phyloP scores from a whole-genome alignment of 768 basidiomycete species.

The Podaxis sp. region DNA sequence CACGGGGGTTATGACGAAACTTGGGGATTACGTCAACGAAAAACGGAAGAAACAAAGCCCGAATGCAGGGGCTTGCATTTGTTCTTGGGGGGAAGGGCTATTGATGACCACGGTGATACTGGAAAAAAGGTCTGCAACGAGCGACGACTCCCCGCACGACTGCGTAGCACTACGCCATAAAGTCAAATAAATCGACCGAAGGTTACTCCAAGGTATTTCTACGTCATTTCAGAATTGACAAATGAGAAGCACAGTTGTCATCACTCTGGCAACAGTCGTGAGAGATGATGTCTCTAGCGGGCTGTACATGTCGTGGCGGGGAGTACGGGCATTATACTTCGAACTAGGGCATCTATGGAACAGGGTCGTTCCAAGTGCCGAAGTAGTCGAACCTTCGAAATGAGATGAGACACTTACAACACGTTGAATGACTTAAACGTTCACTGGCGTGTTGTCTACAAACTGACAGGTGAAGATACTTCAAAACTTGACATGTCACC shows the following conservation, averaged over 20 bases:
- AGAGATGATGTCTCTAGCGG: not conserved
- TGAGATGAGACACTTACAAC: no score
- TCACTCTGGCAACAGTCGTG: not conserved
- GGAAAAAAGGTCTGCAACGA: not conserved
- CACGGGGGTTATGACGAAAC: not conserved
- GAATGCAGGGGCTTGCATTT: not conserved
- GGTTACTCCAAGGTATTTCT: not conserved
- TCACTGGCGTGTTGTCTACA: no score
- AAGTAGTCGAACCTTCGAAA: no score
- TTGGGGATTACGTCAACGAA: not conserved
- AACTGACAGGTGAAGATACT: no score
- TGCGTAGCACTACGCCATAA: not conserved
- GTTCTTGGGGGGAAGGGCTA: no score
- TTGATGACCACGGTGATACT: not conserved
- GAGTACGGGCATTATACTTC: not conserved
- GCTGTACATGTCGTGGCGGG: not conserved
- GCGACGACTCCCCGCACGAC: no score
- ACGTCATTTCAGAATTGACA: not conserved
- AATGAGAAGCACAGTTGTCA: not conserved
- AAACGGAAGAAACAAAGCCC: not conserved
- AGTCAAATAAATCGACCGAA: not conserved
- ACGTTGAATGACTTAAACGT: no score
- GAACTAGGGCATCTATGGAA: not conserved
- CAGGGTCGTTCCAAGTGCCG: no score
- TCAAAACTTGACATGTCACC: no score